phyloP scores from a whole-genome alignment of 345 rosid species.

The Sonneratia caseolaris region DNA sequence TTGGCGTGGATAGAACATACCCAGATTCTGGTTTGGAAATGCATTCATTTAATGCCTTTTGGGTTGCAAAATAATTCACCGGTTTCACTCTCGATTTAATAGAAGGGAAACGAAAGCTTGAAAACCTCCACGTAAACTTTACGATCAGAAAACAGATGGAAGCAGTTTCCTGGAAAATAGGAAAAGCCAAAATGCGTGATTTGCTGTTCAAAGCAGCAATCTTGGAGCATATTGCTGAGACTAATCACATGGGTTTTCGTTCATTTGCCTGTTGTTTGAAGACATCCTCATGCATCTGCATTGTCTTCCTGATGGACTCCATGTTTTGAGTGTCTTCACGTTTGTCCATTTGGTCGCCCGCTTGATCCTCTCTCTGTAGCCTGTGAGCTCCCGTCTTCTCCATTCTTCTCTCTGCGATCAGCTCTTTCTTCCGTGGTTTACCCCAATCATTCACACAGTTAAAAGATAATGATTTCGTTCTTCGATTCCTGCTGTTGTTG shows the following conservation, averaged over 20 bases:
- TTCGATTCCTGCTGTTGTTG: neutral
- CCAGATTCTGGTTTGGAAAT: neutral
- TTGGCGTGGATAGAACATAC: neutral
- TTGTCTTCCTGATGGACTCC: conserved; percentile 28
- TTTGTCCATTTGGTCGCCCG: neutral
- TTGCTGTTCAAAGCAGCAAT: neutral
- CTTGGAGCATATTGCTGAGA: neutral
- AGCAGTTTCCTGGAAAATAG: neutral
- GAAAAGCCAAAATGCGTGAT: neutral
- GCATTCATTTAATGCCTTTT: neutral
- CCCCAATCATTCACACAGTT: conserved; percentile 35
- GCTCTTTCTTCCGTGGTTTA: conserved; percentile 15
- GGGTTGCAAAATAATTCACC: neutral
- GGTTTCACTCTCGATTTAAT: neutral
- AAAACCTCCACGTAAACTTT: neutral
- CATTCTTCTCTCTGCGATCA: conserved; percentile 11
- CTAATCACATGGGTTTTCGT: neutral
- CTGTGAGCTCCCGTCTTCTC: conserved; percentile 7
- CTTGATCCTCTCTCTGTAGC: neutral
- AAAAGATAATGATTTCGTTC: conserved; percentile 16
- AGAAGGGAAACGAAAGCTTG: neutral
- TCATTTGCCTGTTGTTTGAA: conserved; percentile 64
- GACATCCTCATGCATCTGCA: conserved; percentile 69
- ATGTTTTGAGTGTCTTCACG: neutral
- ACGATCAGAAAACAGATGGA: neutral